Evolutionary conservation across 1,139 yeast species (phyloP).

Genomic region (Kodamaea plutei): DNA sequence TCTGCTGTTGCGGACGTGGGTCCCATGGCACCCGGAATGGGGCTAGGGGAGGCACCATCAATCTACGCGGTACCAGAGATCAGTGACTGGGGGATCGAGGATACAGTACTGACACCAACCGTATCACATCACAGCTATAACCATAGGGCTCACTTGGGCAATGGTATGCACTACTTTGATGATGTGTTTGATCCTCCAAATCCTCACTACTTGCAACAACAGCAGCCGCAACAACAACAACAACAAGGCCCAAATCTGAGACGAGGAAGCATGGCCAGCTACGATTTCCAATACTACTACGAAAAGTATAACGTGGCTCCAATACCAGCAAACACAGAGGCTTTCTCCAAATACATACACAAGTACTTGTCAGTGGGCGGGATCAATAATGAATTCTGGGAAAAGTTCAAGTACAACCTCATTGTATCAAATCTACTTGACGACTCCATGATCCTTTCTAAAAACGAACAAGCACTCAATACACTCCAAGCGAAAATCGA

Average conservation of each 20-base stretch:
- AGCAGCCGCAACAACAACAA: too few species aligned
- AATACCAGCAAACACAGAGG: constrained; percentile 17
- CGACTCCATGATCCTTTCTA: constrained; percentile 41
- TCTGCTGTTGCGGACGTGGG: constrained; percentile 1
- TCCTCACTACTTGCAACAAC: constrained; percentile 5
- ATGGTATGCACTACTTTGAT: constrained; percentile 5
- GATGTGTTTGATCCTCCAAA: constrained; percentile 8
- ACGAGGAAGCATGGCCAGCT: constrained; percentile 6
- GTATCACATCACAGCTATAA: constrained; percentile 12
- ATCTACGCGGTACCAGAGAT: constrained; percentile 17
- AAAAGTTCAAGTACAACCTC: constrained; percentile 39
- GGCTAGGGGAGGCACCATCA: too few species aligned
- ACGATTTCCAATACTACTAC: constrained; percentile 13
- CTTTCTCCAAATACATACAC: constrained; percentile 24
- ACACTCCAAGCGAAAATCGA: constrained; percentile 5
- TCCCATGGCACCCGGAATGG: too few species aligned
- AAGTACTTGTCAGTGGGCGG: constrained; percentile 24
- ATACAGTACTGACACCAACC: constrained; percentile 16
- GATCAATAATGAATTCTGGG: constrained; percentile 29
- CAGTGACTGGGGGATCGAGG: constrained; percentile 45
- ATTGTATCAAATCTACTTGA: constrained; percentile 40
- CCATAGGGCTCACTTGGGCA: constrained; percentile 7
- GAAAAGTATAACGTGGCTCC: constrained; percentile 9
- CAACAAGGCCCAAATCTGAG: constrained; percentile 1
- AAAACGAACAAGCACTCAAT: constrained; percentile 35